Base-by-base conservation (phyloP, 371 early-diverging fungal species). In the Cokeromyces recurvatus region DNA sequence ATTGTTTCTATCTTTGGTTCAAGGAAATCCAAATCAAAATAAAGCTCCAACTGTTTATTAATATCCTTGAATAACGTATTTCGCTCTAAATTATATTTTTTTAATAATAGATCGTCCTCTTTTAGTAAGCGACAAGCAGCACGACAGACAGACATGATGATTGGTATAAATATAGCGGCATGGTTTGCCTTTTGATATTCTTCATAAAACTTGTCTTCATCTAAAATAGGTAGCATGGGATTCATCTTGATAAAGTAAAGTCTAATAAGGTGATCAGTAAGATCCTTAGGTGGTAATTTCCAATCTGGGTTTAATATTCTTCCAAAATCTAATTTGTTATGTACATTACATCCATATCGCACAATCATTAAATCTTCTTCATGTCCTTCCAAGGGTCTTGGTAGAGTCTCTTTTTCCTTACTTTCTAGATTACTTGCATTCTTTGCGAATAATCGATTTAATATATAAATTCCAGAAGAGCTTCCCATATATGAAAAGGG, bases 391-490 rank as follows among this genome's bases (percentile, higher is more conserved):
- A 64, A 19, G 3, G 57, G 43, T 25, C 46, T 22, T 9, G 59
- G 59, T n/a, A 53, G 19, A 2, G 45, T 27, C n/a, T 39, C 19
- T 38, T 39, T 38, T 39, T 46, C 40, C 14, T 21, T 34, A 12
- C 29, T 29, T 5, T 38, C 38, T 20, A 38, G 15, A n/a, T 48
- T 31, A 4, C 15, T 8, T 7, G 32, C 29, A 12, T 55, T 44
- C 27, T 51, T 36, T 2, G 60, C 51, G 35, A 66, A 59, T 17
- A 66, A 19, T 29, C 57, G 46, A 21, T 47, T 53, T 35, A 71
- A 35, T 17, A 71, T 25, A 51, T 71, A 65, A 11, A 65, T 49
- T 2, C 71, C 71, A 2, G 71, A 71, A 0, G 71, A 71, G 20
- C 68, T 65, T 14, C 71, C 71, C 25, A 65, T 43, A 27, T 62